Base-by-base conservation (phyloP, 345 rosid genomes). In the Adansonia digitata region DNA sequence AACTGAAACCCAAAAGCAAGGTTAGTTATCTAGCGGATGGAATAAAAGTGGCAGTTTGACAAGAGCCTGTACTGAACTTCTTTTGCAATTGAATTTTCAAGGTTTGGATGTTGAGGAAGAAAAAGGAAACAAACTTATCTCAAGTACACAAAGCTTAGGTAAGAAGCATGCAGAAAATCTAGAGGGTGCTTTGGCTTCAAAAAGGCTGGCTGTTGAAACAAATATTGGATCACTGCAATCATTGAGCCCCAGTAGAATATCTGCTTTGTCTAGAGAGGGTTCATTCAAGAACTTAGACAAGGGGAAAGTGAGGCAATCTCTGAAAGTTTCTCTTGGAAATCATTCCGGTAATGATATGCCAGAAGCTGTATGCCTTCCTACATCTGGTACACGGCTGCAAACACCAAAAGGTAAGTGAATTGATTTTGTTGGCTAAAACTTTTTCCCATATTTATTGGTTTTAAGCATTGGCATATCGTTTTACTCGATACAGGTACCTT, bases 1-100 rank as follows among this genome's bases (percentile, higher is more conserved):
- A 82, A 82, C 77, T 80, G 97, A 85, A 77, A 87, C 67, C 55
- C 92, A 81, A 72, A 88, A 89, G 83, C 90, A 80, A 85, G 95
- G 96, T 91, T 79, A 84, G 72, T 75, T 77, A 68, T 71, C 35
- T 59, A n/a, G 66, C 48, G 39, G 37, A 39, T 55, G 13, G 10
- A 69, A 74, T 71, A 42, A 72, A 27, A 48, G 63, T 71, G 55
- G 46, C 43, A 53, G n/a, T 67, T 5, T 43, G 52, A 24, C 22
- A 55, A 42, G 51, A 34, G 34, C 11, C 1, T 15, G 59, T 53
- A 74, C 64, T 77, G 74, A 57, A 57, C 43, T 69, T 66, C 10
- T 72, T 40, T 63, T 51, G 70, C 75, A 80, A 73, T 77, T 74
- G 66, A 78, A 81, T 75, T 68, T 79, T 76, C 61, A 84, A 85